Conservation (phyloP, 2,329 filamentous ascomycete genomes). For the Colletotrichum magnum region DNA sequence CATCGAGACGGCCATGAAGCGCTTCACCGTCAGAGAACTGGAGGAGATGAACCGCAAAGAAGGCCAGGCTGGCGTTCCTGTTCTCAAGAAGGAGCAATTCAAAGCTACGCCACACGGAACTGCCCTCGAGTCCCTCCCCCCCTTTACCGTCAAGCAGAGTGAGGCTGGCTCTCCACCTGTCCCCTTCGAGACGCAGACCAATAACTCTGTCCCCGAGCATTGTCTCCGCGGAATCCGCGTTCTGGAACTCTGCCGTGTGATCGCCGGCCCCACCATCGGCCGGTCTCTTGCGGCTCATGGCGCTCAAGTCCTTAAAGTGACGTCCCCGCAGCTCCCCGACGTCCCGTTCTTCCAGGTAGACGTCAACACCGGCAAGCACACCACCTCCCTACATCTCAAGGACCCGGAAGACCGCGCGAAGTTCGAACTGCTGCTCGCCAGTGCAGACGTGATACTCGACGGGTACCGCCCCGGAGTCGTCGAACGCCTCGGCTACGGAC, state of each 20-base stretch:
- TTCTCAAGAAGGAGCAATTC: constrained; percentile 68
- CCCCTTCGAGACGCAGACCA: constrained; percentile 45
- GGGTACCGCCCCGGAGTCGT: constrained; percentile 74
- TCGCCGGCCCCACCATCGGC: constrained; percentile 77
- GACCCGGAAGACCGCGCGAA: constrained; percentile 58
- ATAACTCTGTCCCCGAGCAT: constrained; percentile 44
- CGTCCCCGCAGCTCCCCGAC: constrained; percentile 71
- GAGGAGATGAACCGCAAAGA: constrained; percentile 65
- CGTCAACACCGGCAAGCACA: constrained; percentile 75
- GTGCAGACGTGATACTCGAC: constrained; percentile 73
- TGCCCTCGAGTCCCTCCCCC: constrained; percentile 50
- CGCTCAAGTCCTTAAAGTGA: constrained; percentile 77
- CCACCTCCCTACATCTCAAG: constrained; percentile 70
- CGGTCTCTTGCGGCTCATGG: constrained; percentile 77
- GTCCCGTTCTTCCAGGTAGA: constrained; percentile 77
- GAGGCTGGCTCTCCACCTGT: constrained; percentile 60
- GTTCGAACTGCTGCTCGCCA: constrained; percentile 68
- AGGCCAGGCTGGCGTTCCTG: constrained; percentile 68
- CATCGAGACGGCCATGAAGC: constrained; percentile 67
- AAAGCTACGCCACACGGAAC: constrained; percentile 63
- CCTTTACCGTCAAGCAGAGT: constrained; percentile 59
- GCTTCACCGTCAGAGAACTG: constrained; percentile 64
- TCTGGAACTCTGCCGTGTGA: constrained; percentile 77
- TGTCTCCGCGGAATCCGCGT: constrained; percentile 73
- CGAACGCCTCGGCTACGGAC: constrained; percentile 70